A percentile compares a stretch with the other conserved stretches of the same genome.
These are phyloP conservation scores for Adenanthera pavonina DNA, from an alignment of 306 rosid genomes.

Conservation along the genomic window DNA sequence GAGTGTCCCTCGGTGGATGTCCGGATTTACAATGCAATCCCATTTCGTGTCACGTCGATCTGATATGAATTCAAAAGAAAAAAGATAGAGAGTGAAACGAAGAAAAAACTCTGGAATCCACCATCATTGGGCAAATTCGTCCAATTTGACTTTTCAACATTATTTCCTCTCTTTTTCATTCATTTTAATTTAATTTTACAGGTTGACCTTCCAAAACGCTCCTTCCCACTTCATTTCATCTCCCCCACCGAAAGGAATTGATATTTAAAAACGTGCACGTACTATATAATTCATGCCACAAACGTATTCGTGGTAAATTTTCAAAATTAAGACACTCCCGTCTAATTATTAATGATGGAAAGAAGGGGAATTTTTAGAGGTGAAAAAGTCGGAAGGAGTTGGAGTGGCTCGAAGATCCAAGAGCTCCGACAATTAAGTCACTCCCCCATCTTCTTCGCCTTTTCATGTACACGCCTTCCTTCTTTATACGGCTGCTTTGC, in stretches of 20 bases:
- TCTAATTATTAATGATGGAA: too few relatives aligned
- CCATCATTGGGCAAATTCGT: slow-evolving; percentile 25
- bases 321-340: too few relatives aligned
- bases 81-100: neutral
- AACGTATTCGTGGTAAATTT: too few relatives aligned
- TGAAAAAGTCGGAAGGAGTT: neutral
- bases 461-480: slow-evolving; percentile 3
- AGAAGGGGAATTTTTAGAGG: neutral
- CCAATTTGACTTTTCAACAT: slow-evolving; percentile 13
- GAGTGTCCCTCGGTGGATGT: neutral
- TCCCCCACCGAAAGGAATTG: too few relatives aligned
- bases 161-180: neutral
- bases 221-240: too few relatives aligned
- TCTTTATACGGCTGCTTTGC: slow-evolving; percentile 17
- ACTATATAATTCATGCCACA: too few relatives aligned
- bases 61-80: neutral
- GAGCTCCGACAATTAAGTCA: neutral
- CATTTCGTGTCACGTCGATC: slow-evolving; percentile 37
- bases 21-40: neutral
- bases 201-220: too few relatives aligned
- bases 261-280: too few relatives aligned
- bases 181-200: too few relatives aligned
- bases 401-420: too few relatives aligned
- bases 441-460: neutral
- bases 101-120: neutral